Percentiles rank a stretch among this genome's conserved stretches.
Conservation (phyloP, 768 basidiomycete species). For the Peribolospora kevripleyi region DNA sequence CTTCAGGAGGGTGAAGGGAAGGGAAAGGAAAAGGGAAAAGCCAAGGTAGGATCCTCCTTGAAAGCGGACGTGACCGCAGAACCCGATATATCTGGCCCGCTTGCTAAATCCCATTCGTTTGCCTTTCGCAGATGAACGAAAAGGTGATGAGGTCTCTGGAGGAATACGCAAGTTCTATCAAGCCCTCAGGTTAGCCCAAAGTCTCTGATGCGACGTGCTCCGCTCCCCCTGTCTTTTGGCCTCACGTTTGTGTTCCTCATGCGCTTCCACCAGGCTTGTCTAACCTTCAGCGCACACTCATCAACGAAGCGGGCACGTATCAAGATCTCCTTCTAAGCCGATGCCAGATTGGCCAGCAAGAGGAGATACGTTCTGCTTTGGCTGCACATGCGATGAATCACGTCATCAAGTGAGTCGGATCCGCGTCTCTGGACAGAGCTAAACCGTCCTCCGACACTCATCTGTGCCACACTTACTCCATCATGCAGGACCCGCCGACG, state of each 20-base stretch:
- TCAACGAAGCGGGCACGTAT: constrained; percentile 24
- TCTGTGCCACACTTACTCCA: not conserved
- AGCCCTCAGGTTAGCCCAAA: too few species aligned
- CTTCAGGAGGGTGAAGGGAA: too few species aligned
- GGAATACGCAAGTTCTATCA: too few species aligned
- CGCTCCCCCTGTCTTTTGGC: not conserved
- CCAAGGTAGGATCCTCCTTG: too few species aligned
- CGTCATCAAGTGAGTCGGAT: constrained; percentile 43
- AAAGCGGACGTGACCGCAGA: too few species aligned
- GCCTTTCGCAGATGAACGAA: too few species aligned
- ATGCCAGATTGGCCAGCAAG: constrained; percentile 38
- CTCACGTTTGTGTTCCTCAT: not conserved
- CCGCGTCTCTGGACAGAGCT: not conserved
- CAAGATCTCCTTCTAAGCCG: constrained; percentile 55
- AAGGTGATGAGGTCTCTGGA: too few species aligned
- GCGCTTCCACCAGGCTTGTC: not conserved
- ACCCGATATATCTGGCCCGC: too few species aligned
- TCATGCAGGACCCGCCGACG: constrained; percentile 57
- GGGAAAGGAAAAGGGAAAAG: too few species aligned
- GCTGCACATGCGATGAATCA: constrained; percentile 70
- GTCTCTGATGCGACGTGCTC: too few species aligned
- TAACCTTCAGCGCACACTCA: not conserved
- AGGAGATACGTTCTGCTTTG: constrained; percentile 38
- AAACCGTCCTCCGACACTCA: not conserved
- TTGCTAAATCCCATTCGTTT: too few species aligned